Conservation (phyloP, 257 asterid genomes). For the Solanum commersonii region DNA sequence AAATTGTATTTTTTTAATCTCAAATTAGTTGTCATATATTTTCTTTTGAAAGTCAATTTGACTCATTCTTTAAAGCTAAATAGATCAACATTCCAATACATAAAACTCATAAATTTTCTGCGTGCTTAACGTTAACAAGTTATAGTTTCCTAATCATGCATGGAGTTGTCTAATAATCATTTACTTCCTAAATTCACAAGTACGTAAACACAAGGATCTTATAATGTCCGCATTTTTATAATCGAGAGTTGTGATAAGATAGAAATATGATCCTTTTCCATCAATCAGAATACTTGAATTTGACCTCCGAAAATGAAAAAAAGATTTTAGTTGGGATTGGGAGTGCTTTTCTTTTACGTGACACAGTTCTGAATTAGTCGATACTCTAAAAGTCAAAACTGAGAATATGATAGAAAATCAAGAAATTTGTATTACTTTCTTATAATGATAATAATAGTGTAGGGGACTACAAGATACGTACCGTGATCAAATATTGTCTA, state of each 20-base stretch:
- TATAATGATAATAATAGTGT: background rate
- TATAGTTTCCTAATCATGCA: background rate
- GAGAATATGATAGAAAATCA: background rate
- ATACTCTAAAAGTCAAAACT: background rate
- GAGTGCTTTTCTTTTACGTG: background rate
- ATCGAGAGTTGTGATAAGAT: background rate
- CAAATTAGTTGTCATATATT: background rate
- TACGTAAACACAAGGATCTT: background rate
- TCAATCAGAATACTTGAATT: background rate
- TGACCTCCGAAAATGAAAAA: background rate
- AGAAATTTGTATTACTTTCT: background rate
- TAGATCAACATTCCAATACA: background rate
- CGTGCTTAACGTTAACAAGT: background rate
- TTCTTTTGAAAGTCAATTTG: background rate
- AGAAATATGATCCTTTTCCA: background rate
- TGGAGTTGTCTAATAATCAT: background rate
- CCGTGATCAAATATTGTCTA: background rate
- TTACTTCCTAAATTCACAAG: background rate
- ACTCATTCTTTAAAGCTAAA: background rate
- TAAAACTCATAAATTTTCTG: background rate
- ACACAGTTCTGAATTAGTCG: background rate
- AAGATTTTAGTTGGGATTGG: rapidly evolving
- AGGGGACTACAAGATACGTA: too few relatives aligned
- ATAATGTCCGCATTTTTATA: background rate
- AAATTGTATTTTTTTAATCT: background rate